phyloP scores from a whole-genome alignment of 2,329 filamentous ascomycete species.

The Aspergillus bombycis region DNA sequence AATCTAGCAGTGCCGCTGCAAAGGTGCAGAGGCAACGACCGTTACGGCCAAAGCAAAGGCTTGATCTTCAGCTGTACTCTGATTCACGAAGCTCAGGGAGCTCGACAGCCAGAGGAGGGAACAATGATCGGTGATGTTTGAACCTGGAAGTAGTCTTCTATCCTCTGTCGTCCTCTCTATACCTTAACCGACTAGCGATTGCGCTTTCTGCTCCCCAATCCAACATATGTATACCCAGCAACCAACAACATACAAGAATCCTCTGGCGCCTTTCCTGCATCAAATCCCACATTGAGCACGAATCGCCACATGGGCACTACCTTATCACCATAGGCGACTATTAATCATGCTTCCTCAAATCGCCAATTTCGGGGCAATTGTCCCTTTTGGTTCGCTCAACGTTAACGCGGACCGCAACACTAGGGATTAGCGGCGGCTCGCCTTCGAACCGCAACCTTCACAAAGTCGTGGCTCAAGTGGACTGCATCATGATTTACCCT shows the following conservation, averaged over 20 bases:
- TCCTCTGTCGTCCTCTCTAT: constrained; percentile 3
- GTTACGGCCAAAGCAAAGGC: not conserved
- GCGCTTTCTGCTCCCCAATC: not conserved
- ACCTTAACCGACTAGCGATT: not conserved
- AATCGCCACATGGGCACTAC: not conserved
- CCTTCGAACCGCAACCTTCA: constrained; percentile 3
- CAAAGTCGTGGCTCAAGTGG: constrained; percentile 5
- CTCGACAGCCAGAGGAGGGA: not conserved
- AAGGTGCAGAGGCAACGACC: not conserved
- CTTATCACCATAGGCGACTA: not conserved
- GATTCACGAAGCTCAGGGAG: not conserved
- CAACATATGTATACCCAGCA: not conserved
- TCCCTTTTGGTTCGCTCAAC: constrained; percentile 21
- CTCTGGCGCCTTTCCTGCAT: not conserved
- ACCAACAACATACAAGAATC: not conserved
- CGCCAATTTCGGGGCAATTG: not conserved
- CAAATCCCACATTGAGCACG: not conserved
- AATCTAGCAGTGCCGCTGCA: not conserved
- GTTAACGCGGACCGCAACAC: constrained; percentile 21
- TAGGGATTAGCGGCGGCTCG: constrained; percentile 20
- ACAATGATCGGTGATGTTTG: not conserved
- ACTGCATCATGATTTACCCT: not conserved
- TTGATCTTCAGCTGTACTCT: not conserved
- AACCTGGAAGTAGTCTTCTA: not conserved
- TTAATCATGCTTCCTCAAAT: not conserved